phyloP scores from a whole-genome alignment of 2,329 filamentous ascomycete genomes.

The Venturia aucupariae region DNA sequence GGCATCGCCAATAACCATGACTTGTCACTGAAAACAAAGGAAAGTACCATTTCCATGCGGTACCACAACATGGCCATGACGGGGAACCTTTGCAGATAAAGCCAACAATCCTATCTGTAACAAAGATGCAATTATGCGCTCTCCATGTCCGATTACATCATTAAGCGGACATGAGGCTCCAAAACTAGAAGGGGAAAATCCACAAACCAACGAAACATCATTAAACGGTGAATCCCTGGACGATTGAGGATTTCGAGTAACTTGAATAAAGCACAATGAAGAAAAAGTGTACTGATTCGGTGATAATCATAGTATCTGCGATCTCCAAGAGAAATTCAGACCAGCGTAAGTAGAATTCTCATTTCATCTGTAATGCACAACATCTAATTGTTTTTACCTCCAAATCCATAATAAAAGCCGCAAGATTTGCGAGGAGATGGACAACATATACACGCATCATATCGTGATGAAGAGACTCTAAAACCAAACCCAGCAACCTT shows the following conservation, averaged over 20 bases:
- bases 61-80: neutral
- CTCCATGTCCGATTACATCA: neutral
- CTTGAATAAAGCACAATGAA: no score
- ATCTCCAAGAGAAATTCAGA: conserved; percentile 90
- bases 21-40: neutral
- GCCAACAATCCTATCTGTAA: neutral
- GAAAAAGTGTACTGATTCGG: neutral
- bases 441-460: no score
- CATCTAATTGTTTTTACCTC: no score
- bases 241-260: neutral
- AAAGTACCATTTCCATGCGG: neutral
- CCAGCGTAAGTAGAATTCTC: conserved; percentile 33
- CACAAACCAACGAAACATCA: neutral
- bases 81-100: neutral
- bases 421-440: neutral
- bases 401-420: no score
- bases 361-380: neutral
- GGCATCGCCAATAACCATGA: neutral
- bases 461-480: no score
- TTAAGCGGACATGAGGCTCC: neutral
- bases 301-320: conserved; percentile 66
- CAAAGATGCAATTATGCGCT: neutral
- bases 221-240: neutral
- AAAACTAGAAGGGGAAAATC: neutral
- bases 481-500: no score